These are phyloP conservation scores for Solanum medicagineum DNA, from an alignment of 257 asterid species.

Conservation along the genomic window DNA sequence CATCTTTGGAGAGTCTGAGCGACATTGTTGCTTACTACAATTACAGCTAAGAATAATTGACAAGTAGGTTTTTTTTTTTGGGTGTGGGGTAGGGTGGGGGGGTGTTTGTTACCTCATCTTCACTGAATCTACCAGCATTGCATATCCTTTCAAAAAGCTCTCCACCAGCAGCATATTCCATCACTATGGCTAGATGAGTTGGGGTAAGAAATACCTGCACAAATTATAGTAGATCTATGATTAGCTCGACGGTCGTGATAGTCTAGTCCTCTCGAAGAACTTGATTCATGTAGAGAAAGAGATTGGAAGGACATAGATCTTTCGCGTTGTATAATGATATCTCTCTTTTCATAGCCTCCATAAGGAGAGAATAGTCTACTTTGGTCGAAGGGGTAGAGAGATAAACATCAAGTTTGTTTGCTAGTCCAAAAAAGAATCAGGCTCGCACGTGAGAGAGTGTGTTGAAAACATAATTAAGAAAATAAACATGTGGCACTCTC, in stretches of 20 bases:
- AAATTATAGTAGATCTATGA: not conserved
- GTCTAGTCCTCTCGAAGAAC: too few relatives aligned
- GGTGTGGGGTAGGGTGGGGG: too few relatives aligned
- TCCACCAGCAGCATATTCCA: conserved; percentile 83
- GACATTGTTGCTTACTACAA: not conserved
- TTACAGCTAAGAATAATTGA: not conserved
- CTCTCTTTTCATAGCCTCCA: too few relatives aligned
- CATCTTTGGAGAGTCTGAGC: not conserved
- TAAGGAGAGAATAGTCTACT: too few relatives aligned
- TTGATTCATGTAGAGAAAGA: too few relatives aligned
- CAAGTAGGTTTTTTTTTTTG: not conserved
- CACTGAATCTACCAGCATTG: conserved; percentile 66
- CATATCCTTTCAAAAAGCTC: conserved; percentile 69
- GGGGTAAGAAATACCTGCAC: conserved; percentile 60
- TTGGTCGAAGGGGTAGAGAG: too few relatives aligned
- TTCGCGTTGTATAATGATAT: too few relatives aligned
- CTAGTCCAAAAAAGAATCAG: not conserved
- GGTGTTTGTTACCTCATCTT: conserved; percentile 42
- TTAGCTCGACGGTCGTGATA: too few relatives aligned
- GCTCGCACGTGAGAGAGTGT: not conserved
- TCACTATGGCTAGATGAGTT: conserved; percentile 63
- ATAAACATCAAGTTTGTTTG: too few relatives aligned
- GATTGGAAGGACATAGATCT: too few relatives aligned
- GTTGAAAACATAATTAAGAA: not conserved
- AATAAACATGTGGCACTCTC: not conserved